Evolutionary conservation across 257 asterid genomes (phyloP).

Genomic region (Salvia miltiorrhiza): DNA sequence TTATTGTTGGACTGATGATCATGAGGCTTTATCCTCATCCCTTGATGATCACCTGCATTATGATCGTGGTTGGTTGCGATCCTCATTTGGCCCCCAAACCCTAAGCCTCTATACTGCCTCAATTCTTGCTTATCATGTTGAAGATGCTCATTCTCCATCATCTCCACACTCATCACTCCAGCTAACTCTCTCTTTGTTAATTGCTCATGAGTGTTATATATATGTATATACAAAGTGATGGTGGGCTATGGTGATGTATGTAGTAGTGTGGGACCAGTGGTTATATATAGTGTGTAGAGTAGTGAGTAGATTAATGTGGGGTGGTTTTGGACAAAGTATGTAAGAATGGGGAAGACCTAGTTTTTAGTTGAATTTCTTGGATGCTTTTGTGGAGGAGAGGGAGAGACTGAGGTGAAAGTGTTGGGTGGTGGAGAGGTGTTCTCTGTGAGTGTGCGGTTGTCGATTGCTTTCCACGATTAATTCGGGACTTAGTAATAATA

Average conservation of each 20-base stretch:
- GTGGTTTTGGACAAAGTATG: conserved; percentile 10
- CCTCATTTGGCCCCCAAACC: conserved; percentile 48
- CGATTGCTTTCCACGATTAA: background rate
- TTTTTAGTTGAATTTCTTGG: conserved; percentile 44
- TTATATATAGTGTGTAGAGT: conserved; percentile 26
- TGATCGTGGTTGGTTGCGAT: background rate
- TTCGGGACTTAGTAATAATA: background rate
- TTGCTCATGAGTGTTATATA: background rate
- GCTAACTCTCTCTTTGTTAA: too few relatives aligned
- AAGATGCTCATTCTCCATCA: conserved; percentile 24
- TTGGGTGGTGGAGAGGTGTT: conserved; percentile 39
- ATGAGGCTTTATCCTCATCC: conserved; percentile 8
- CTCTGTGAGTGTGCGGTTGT: conserved; percentile 36
- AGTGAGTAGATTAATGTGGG: conserved; percentile 16
- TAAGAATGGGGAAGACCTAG: conserved; percentile 53
- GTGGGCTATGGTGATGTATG: background rate
- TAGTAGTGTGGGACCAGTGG: background rate
- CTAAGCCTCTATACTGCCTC: conserved; percentile 42
- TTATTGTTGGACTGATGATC: conserved; percentile 24
- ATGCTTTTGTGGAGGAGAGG: conserved; percentile 52
- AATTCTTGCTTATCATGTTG: conserved; percentile 16
- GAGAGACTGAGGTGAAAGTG: conserved; percentile 24
- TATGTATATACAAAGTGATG: background rate
- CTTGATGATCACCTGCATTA: conserved; percentile 20
- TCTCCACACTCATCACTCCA: conserved; percentile 20